Evolutionary conservation across 2,329 filamentous ascomycete species (phyloP).

Genomic region (Botryotinia convoluta): DNA sequence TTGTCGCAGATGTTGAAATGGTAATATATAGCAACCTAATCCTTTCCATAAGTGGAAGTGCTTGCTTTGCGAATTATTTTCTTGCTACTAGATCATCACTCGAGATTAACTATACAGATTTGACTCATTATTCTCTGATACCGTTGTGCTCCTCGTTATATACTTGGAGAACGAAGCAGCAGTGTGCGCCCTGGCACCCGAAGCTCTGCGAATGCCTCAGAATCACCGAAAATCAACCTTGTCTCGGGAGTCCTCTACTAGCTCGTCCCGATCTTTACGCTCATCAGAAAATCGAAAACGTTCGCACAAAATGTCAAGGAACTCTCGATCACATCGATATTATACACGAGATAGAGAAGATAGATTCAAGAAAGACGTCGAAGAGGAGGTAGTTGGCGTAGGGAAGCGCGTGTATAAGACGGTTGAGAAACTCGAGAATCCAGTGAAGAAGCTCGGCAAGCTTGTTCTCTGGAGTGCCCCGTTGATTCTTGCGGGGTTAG

Average conservation of each 20-base stretch:
- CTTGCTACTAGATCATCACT: background rate
- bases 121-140: background rate
- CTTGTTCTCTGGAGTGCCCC: slow-evolving; percentile 16
- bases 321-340: background rate
- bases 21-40: background rate
- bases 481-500: slow-evolving; percentile 10
- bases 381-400: background rate
- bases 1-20: background rate
- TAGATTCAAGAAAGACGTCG: background rate
- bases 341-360: background rate
- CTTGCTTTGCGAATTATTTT: background rate
- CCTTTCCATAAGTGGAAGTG: background rate
- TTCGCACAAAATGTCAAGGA: background rate
- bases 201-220: background rate
- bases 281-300: background rate
- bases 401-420: slow-evolving; percentile 5
- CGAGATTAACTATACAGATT: background rate
- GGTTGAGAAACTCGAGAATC: slow-evolving; percentile 16
- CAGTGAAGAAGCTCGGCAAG: slow-evolving; percentile 18
- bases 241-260: slow-evolving; percentile 5
- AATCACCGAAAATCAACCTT: background rate
- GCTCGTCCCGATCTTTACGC: slow-evolving; percentile 5
- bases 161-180: background rate
- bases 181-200: background rate
- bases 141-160: background rate